These are phyloP conservation scores for Hyaloperonospora brassicae DNA, from an alignment of 352 stramenopile species.

Conservation along the genomic window DNA sequence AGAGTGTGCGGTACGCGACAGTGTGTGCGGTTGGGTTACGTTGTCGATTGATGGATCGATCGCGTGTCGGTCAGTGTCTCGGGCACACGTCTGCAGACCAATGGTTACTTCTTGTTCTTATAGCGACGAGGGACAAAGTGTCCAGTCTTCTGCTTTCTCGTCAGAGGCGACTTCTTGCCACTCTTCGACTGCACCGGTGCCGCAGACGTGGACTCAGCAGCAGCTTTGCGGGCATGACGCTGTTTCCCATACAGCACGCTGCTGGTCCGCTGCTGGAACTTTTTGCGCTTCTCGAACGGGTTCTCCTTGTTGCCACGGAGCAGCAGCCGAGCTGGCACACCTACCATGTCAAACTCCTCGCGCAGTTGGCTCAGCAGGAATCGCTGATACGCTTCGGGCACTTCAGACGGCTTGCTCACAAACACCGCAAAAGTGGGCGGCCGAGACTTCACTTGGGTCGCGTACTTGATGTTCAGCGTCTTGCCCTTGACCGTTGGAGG, in stretches of 20 bases:
- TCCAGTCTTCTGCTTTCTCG: conserved; percentile 35
- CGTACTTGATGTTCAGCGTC: conserved; percentile 83
- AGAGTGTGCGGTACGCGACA: no score
- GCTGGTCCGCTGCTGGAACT: conserved; percentile 73
- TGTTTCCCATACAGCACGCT: conserved; percentile 52
- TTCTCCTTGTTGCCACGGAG: conserved; percentile 76
- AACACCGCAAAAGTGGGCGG: conserved; percentile 79
- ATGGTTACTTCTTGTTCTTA: conserved; percentile 17
- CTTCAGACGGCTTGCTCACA: conserved; percentile 67
- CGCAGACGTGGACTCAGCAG: background rate
- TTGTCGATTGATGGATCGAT: no score
- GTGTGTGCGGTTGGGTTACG: no score
- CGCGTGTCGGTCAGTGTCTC: no score
- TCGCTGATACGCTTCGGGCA: conserved; percentile 69
- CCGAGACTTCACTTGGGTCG: conserved; percentile 76
- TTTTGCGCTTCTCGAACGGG: conserved; percentile 76
- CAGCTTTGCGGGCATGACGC: conserved; percentile 21
- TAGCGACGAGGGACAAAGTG: conserved; percentile 37
- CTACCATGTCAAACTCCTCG: conserved; percentile 81
- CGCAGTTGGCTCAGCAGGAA: conserved; percentile 72
- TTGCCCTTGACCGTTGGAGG: conserved; percentile 78
- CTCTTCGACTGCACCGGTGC: conserved; percentile 6
- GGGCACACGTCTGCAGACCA: no score
- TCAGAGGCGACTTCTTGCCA: conserved; percentile 20
- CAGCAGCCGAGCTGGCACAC: conserved; percentile 65